Percentiles rank a stretch among this genome's conserved stretches.
Evolutionary conservation across 495 filamentous ascomycete species (phyloP).

Genomic region (Rhizodiscina lignyota): DNA sequence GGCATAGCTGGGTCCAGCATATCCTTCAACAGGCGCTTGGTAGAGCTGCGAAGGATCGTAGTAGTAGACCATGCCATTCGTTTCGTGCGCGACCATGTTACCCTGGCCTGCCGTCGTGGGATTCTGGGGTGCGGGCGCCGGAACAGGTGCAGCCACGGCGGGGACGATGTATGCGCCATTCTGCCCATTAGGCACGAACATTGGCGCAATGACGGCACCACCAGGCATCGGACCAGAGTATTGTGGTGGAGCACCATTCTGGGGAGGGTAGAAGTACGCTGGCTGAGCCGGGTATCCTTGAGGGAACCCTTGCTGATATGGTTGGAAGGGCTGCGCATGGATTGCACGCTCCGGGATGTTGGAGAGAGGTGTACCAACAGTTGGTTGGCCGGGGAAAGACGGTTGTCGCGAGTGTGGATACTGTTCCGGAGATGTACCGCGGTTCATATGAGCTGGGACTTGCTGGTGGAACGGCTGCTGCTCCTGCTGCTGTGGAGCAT

Average conservation of each 20-base stretch:
- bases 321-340: constrained; percentile 85
- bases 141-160: constrained; percentile 22
- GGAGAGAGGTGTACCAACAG: constrained; percentile 72
- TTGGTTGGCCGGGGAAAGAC: constrained; percentile 61
- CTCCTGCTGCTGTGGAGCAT: constrained; percentile 53
- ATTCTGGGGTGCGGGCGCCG: constrained; percentile 22
- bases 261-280: constrained; percentile 24
- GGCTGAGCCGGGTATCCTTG: constrained; percentile 44
- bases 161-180: constrained; percentile 12
- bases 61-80: constrained; percentile 91
- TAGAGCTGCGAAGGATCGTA: constrained; percentile 60
- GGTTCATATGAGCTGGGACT: constrained; percentile 52
- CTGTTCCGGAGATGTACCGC: constrained; percentile 26
- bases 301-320: constrained; percentile 19
- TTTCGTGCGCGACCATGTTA: constrained; percentile 75
- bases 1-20: constrained; percentile 26
- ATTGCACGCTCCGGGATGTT: constrained; percentile 91
- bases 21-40: constrained; percentile 30
- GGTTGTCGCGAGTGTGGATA: constrained; percentile 47
- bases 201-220: constrained; percentile 13
- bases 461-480: constrained; percentile 87
- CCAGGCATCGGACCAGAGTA: constrained; percentile 8
- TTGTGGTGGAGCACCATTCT: constrained; percentile 11
- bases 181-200: constrained; percentile 14
- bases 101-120: constrained; percentile 22